These are phyloP conservation scores for Pleurotus ostreatus DNA, from an alignment of 768 basidiomycete species.

Conservation along the genomic window DNA sequence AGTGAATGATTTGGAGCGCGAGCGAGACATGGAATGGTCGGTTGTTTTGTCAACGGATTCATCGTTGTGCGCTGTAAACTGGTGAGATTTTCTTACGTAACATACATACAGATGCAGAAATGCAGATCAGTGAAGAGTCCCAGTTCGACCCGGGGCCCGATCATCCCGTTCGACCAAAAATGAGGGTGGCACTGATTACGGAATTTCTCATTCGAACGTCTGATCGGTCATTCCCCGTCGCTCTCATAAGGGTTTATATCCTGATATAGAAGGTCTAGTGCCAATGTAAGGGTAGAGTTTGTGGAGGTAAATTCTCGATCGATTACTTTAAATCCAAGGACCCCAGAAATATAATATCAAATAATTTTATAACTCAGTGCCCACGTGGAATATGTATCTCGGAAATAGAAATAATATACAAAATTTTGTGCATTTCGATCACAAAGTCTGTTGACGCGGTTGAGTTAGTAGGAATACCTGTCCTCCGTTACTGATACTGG, in stretches of 20 bases:
- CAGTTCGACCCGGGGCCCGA: background rate
- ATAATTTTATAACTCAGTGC: background rate
- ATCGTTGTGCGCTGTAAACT: background rate
- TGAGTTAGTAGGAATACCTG: slow-evolving; percentile 1
- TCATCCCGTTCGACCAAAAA: slow-evolving; percentile 2
- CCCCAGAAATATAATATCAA: background rate
- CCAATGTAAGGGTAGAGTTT: slow-evolving; percentile 3
- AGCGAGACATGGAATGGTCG: slow-evolving; percentile 1
- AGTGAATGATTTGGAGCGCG: background rate
- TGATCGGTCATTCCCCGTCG: slow-evolving; percentile 7
- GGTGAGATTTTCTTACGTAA: background rate
- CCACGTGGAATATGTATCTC: background rate
- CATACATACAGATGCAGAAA: background rate
- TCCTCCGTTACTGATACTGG: background rate
- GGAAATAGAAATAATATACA: slow-evolving; percentile 2
- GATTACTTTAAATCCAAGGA: background rate
- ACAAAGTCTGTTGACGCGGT: background rate
- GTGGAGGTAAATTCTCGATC: background rate
- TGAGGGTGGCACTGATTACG: background rate
- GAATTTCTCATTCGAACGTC: slow-evolving; percentile 7
- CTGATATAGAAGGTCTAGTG: background rate
- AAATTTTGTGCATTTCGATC: background rate
- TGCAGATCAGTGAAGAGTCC: slow-evolving; percentile 2
- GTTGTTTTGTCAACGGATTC: slow-evolving; percentile 5
- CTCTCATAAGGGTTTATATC: background rate